Percentiles rank a stretch among this genome's conserved stretches.
Evolutionary conservation across 805 yeast genomes (phyloP).

Genomic region (Candida yuanshanica): DNA sequence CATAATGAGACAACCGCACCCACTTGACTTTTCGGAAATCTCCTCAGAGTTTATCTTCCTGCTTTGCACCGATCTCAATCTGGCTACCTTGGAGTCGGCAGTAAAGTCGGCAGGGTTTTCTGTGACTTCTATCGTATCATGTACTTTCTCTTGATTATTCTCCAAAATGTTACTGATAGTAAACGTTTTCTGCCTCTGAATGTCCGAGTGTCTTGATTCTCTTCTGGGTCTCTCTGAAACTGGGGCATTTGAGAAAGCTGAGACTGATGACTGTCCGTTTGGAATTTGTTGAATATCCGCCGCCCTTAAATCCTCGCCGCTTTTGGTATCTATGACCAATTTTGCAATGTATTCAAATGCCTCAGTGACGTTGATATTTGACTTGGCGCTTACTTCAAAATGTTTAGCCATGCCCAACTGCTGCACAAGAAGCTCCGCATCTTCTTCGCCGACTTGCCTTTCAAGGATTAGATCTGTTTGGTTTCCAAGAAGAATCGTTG

Average conservation of each 20-base stretch:
- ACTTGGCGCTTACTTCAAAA: constrained; percentile 18
- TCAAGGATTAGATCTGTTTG: constrained; percentile 7
- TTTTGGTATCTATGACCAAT: not conserved
- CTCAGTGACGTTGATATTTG: constrained; percentile 12
- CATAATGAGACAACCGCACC: constrained; percentile 10
- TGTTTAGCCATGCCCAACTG: constrained; percentile 12
- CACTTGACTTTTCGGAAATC: constrained; percentile 1
- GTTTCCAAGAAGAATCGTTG: constrained; percentile 17
- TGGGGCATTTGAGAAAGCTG: constrained; percentile 1
- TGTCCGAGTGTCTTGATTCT: not conserved
- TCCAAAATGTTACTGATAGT: constrained; percentile 6
- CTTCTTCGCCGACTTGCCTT: constrained; percentile 11
- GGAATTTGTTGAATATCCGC: not conserved
- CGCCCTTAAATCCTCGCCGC: not conserved
- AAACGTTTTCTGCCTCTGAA: constrained; percentile 6
- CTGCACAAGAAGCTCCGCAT: constrained; percentile 12
- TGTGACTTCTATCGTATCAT: not conserved
- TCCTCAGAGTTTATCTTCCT: constrained; percentile 1
- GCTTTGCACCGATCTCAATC: constrained; percentile 1
- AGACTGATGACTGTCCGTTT: not conserved
- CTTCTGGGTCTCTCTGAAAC: not conserved
- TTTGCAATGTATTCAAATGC: constrained; percentile 10
- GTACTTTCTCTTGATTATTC: not conserved
- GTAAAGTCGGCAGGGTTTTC: not conserved
- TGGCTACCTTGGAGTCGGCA: not conserved